These are phyloP conservation scores for Melastoma malabathricum DNA, from an alignment of 345 rosid genomes.

Conservation along the genomic window DNA sequence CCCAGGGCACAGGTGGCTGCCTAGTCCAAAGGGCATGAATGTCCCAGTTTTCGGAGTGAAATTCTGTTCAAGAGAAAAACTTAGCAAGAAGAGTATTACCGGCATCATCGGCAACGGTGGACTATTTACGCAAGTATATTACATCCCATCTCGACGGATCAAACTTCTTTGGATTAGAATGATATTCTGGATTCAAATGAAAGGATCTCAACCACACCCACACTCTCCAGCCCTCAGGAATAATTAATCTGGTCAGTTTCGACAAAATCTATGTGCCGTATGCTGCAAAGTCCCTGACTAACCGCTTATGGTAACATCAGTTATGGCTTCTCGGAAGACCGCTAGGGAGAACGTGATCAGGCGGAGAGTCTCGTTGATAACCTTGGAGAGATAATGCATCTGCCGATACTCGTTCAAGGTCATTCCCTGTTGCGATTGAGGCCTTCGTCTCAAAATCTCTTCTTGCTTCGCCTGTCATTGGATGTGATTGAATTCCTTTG, in stretches of 20 bases:
- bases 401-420: constrained; percentile 57
- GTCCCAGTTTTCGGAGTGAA: constrained; percentile 43
- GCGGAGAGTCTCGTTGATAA: constrained; percentile 47
- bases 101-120: background rate
- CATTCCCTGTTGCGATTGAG: constrained; percentile 32
- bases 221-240: constrained; percentile 83
- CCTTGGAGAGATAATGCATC: constrained; percentile 68
- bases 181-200: constrained; percentile 50
- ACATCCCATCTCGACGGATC: constrained; percentile 84
- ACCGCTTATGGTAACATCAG: constrained; percentile 16
- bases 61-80: constrained; percentile 18
- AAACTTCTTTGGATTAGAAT: constrained; percentile 3
- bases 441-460: background rate
- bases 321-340: too few relatives aligned
- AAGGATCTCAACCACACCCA: constrained; percentile 69
- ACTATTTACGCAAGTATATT: constrained; percentile 6
- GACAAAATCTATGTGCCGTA: too few relatives aligned
- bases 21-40: constrained; percentile 80
- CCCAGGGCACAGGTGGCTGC: constrained; percentile 75
- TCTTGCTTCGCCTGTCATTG: too few relatives aligned
- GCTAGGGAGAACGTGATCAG: too few relatives aligned
- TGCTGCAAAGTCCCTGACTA: background rate
- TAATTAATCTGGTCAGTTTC: constrained; percentile 33
- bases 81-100: too few relatives aligned
- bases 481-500: too few relatives aligned